phyloP scores from a whole-genome alignment of 2,329 filamentous ascomycete species.

The Beauveria australis region DNA sequence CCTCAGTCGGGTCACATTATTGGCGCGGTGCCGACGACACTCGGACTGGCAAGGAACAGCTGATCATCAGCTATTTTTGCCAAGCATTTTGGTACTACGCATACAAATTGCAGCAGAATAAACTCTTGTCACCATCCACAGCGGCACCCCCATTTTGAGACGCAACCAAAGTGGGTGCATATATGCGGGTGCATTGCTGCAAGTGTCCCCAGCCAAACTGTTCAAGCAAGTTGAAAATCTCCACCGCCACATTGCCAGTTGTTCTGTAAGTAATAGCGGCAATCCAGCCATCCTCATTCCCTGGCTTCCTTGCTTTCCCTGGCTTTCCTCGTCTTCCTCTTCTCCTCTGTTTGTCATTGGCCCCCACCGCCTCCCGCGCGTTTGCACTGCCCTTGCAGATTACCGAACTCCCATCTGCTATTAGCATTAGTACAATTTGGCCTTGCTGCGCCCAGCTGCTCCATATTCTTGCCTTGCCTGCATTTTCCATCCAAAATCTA shows the following conservation, averaged over 20 bases:
- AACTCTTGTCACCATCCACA: background rate
- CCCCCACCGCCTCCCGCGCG: conserved; percentile 5
- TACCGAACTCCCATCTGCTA: conserved; percentile 3
- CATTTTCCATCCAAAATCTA: background rate
- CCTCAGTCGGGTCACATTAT: background rate
- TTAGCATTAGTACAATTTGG: background rate
- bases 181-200: conserved; percentile 10
- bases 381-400: conserved; percentile 8
- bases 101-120: background rate
- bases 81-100: background rate
- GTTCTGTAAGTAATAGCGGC: conserved; percentile 8
- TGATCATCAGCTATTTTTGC: background rate
- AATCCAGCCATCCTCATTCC: conserved; percentile 2
- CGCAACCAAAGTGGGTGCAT: conserved; percentile 5
- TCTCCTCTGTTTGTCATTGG: conserved; percentile 5
- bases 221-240: conserved; percentile 7
- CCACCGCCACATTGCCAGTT: conserved; percentile 8
- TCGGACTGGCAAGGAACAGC: background rate
- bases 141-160: background rate
- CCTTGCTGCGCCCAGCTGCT: background rate
- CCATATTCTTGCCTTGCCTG: conserved; percentile 2
- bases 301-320: background rate
- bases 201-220: conserved; percentile 3
- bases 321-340: background rate
- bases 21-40: background rate